phyloP scores from a whole-genome alignment of 495 filamentous ascomycete species.

The Delitschia confertaspora region DNA sequence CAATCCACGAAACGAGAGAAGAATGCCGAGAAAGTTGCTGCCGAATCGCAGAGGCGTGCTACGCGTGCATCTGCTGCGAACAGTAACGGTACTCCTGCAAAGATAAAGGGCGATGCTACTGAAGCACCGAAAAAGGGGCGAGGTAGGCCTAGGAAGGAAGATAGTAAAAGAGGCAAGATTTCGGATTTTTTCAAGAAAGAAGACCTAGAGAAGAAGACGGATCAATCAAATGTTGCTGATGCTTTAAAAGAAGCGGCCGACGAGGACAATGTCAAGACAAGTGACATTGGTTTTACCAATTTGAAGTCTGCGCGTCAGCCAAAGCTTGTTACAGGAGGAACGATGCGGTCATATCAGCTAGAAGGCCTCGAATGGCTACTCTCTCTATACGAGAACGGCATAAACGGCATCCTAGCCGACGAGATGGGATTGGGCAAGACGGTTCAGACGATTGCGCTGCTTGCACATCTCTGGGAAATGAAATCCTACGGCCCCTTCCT shows the following conservation, averaged over 20 bases:
- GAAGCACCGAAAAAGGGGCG: constrained; percentile 22
- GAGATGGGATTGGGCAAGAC: constrained; percentile 98
- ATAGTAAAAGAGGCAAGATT: constrained; percentile 39
- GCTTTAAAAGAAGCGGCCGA: constrained; percentile 48
- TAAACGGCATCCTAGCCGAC: constrained; percentile 91
- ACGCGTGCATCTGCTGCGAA: constrained; percentile 24
- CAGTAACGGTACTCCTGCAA: background rate
- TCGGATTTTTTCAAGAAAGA: constrained; percentile 52
- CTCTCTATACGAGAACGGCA: constrained; percentile 78
- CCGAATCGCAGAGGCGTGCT: constrained; percentile 30
- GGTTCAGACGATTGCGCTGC: constrained; percentile 82
- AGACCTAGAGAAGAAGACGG: constrained; percentile 45
- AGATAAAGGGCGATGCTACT: background rate
- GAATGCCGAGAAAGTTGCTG: constrained; percentile 35
- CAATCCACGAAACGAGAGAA: constrained; percentile 35
- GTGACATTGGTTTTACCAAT: constrained; percentile 64
- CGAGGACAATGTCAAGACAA: constrained; percentile 49
- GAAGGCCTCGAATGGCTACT: constrained; percentile 91
- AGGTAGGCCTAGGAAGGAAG: constrained; percentile 23
- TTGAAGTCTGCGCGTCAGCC: constrained; percentile 77
- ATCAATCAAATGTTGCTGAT: constrained; percentile 44
- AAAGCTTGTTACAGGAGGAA: constrained; percentile 70
- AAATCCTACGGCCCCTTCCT: constrained; percentile 81
- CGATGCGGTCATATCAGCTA: constrained; percentile 88
- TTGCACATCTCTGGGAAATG: constrained; percentile 81